Evolutionary conservation across 441 rosid species (phyloP).

Genomic region (Brassica balearica): DNA sequence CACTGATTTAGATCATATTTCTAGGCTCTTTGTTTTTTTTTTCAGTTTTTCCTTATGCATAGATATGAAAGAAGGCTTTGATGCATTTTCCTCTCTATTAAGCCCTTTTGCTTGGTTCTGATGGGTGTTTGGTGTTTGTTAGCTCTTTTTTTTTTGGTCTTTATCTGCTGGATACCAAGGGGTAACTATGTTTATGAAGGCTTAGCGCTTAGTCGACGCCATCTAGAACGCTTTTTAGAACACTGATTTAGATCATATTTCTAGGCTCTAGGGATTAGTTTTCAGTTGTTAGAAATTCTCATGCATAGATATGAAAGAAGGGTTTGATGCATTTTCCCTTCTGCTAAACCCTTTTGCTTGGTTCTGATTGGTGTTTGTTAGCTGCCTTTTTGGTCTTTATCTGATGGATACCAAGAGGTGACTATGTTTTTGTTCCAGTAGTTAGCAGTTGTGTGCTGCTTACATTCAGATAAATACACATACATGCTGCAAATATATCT

Average conservation of each 20-base stretch:
- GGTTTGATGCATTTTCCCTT: slow-evolving; percentile 6
- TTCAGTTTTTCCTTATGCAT: slow-evolving; percentile 3
- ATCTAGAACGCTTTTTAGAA: neutral
- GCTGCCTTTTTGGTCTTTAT: slow-evolving; percentile 2
- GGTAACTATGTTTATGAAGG: neutral
- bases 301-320: neutral
- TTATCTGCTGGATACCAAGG: slow-evolving; percentile 15
- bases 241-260: neutral
- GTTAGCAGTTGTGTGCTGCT: slow-evolving; percentile 20
- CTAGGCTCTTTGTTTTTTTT: neutral
- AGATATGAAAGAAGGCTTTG: neutral
- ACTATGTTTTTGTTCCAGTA: slow-evolving; percentile 10
- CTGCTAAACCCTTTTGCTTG: slow-evolving; percentile 10
- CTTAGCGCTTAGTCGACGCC: neutral
- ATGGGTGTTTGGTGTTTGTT: slow-evolving; percentile 10
- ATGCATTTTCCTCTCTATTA: slow-evolving; percentile 2
- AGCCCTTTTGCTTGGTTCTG: slow-evolving; percentile 24
- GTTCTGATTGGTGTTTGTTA: slow-evolving; percentile 2
- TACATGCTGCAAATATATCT: neutral
- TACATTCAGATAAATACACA: slow-evolving; percentile 2
- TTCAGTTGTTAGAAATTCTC: neutral
- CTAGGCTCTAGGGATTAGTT: neutral
- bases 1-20: neutral
- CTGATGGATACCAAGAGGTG: slow-evolving; percentile 10
- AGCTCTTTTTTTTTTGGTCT: neutral